A percentile compares a stretch with the other conserved stretches of the same genome.
phyloP scores from a whole-genome alignment of 495 filamentous ascomycete species.

The Hyaloscypha variabilis region DNA sequence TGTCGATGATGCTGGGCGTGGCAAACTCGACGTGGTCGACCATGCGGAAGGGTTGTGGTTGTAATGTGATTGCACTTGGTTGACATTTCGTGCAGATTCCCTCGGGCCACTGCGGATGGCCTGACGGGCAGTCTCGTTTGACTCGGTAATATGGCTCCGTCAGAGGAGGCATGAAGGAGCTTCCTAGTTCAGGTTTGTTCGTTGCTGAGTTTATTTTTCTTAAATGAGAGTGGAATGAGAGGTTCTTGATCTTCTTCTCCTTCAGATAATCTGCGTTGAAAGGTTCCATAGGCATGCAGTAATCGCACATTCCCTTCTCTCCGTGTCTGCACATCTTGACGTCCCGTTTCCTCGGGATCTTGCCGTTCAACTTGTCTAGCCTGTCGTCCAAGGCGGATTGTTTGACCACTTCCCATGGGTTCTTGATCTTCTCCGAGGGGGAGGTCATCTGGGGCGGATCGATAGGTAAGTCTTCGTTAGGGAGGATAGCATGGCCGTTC shows the following conservation, averaged over 20 bases:
- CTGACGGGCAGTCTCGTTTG: constrained; percentile 84
- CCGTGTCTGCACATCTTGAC: constrained; percentile 93
- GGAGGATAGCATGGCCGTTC: constrained; percentile 77
- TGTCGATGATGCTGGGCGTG: constrained; percentile 77
- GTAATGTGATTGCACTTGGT: constrained; percentile 93
- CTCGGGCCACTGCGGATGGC: constrained; percentile 90
- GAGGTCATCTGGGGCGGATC: constrained; percentile 58
- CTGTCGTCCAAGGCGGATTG: constrained; percentile 85
- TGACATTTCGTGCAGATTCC: constrained; percentile 99
- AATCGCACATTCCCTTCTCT: constrained; percentile 97
- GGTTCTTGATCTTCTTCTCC: constrained; percentile 97
- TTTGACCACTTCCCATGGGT: constrained; percentile 89
- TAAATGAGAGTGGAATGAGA: constrained; percentile 93
- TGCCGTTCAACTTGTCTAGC: constrained; percentile 89
- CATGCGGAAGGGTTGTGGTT: constrained; percentile 94
- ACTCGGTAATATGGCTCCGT: constrained; percentile 94
- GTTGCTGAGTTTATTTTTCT: constrained; percentile 94
- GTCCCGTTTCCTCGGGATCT: constrained; percentile 79
- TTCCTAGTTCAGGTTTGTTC: constrained; percentile 89
- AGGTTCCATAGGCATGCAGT: constrained; percentile 97
- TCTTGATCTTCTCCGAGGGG: constrained; percentile 69
- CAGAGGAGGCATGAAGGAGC: constrained; percentile 94
- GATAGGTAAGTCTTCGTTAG: constrained; percentile 66
- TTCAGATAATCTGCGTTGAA: constrained; percentile 84
- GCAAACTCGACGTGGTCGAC: constrained; percentile 98